These are phyloP conservation scores for Cyanidiococcus yangmingshanensis DNA, from an alignment of 23 red algal species.

Conservation along the genomic window DNA sequence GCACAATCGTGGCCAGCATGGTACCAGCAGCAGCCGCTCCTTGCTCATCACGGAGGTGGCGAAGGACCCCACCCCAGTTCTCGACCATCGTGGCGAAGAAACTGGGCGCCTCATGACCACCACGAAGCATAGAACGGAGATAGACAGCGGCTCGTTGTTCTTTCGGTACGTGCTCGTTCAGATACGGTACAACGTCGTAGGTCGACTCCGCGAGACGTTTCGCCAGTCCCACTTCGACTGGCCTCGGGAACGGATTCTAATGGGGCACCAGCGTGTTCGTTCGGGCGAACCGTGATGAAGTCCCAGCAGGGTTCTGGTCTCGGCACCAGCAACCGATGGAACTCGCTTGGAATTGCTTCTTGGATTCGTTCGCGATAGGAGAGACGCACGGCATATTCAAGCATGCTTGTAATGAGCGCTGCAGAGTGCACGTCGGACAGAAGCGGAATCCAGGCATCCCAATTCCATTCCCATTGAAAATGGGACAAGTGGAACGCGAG, in stretches of 20 bases:
- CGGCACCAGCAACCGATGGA: slow-evolving; percentile 2
- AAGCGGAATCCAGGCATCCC: slow-evolving; percentile 53
- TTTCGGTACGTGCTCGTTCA: neutral
- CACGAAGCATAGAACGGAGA: neutral
- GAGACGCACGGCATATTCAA: neutral
- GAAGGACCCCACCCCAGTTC: neutral
- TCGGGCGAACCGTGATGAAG: no score
- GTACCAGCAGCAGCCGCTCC: neutral
- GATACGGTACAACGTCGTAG: slow-evolving; percentile 1
- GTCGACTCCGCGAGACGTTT: neutral
- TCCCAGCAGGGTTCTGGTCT: neutral
- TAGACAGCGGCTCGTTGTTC: neutral
- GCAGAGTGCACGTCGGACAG: neutral
- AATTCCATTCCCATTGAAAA: slow-evolving; percentile 94
- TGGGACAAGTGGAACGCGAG: slow-evolving; percentile 89
- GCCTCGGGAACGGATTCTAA: no score
- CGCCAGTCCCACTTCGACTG: neutral
- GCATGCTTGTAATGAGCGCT: neutral
- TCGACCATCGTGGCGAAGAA: slow-evolving; percentile 17
- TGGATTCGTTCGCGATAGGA: neutral
- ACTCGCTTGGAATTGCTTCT: neutral
- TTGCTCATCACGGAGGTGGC: neutral
- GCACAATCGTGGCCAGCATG: neutral
- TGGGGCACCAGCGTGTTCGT: no score
- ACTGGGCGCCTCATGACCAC: slow-evolving; percentile 1